Percentiles rank a stretch among this genome's conserved stretches.
These are phyloP conservation scores for Ophiocordyceps camponoti-saundersi DNA, from an alignment of 2,329 filamentous ascomycete genomes.

Conservation along the genomic window DNA sequence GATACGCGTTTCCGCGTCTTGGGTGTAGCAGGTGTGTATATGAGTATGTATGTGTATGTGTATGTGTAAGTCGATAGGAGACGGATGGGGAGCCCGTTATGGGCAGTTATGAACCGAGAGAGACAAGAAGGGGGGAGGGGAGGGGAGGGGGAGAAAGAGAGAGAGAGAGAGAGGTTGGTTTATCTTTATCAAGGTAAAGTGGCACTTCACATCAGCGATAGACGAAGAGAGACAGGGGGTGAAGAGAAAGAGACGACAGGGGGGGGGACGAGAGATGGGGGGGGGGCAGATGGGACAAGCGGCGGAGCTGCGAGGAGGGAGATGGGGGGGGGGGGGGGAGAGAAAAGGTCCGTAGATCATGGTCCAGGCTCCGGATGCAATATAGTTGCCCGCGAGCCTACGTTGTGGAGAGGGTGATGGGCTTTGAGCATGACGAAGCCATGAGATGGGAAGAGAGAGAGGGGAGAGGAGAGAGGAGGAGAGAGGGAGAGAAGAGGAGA, in stretches of 20 bases:
- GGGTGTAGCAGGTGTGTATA: not conserved
- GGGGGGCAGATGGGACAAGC: not conserved
- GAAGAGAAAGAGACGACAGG: not conserved
- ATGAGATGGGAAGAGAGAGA: not conserved
- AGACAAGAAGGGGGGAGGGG: not conserved
- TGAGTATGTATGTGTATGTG: not conserved
- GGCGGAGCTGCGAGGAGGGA: not conserved
- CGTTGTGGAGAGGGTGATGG: not conserved
- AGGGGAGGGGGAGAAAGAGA: not conserved
- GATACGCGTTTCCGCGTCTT: not conserved
- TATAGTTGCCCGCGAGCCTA: not conserved
- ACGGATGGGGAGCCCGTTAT: not conserved
- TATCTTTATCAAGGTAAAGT: not conserved
- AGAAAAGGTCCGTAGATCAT: not conserved
- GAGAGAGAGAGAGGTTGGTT: not conserved
- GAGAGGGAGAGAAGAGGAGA: not conserved
- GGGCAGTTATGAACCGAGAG: not conserved
- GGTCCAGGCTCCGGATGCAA: not conserved
- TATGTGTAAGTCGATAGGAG: not conserved
- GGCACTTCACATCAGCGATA: not conserved
- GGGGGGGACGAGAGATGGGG: not conserved
- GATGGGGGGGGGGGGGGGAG: not conserved
- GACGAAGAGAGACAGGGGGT: not conserved
- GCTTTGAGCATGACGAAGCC: not conserved
- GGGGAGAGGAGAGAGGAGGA: too few relatives aligned